Percentiles rank a stretch among this genome's conserved stretches.
Evolutionary conservation across 2,329 filamentous ascomycete species (phyloP).

Genomic region (Passalora sequoiae): DNA sequence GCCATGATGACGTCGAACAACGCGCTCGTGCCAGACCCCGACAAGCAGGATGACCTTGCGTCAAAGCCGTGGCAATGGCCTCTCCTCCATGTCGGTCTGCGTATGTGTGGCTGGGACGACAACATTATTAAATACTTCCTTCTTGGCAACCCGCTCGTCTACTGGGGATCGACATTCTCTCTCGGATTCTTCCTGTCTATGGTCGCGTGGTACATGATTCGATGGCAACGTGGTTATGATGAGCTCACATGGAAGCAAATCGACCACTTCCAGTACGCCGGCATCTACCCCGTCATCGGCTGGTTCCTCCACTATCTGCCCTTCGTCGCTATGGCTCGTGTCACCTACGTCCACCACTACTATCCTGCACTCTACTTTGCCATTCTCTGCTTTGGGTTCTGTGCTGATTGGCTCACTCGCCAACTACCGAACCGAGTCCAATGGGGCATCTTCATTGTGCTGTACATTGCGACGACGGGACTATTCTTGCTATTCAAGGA

Average conservation of each 20-base stretch:
- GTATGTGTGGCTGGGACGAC: conserved; percentile 99
- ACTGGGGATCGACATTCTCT: conserved; percentile 85
- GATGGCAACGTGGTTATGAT: conserved; percentile 91
- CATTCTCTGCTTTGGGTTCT: conserved; percentile 82
- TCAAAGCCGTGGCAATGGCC: conserved; percentile 99
- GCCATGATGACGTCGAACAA: conserved; percentile 99
- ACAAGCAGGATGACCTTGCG: conserved; percentile 97
- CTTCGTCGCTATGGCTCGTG: conserved; percentile 95
- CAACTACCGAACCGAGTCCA: conserved; percentile 60
- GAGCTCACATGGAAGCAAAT: conserved; percentile 77
- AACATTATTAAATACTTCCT: conserved; percentile 96
- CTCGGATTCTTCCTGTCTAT: conserved; percentile 68
- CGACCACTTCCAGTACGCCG: conserved; percentile 91
- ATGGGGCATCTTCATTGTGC: conserved; percentile 62
- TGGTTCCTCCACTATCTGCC: conserved; percentile 97
- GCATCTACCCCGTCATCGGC: conserved; percentile 82
- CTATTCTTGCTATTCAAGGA: conserved; percentile 88
- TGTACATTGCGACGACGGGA: conserved; percentile 71
- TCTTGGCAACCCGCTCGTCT: conserved; percentile 90
- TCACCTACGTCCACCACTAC: conserved; percentile 99
- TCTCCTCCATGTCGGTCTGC: conserved; percentile 85
- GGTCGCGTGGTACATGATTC: conserved; percentile 76
- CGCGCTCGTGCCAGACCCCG: conserved; percentile 90
- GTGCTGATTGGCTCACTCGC: conserved; percentile 74
- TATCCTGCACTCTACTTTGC: conserved; percentile 98